phyloP scores from a whole-genome alignment of 768 basidiomycete genomes.

The Boletellus ananas region DNA sequence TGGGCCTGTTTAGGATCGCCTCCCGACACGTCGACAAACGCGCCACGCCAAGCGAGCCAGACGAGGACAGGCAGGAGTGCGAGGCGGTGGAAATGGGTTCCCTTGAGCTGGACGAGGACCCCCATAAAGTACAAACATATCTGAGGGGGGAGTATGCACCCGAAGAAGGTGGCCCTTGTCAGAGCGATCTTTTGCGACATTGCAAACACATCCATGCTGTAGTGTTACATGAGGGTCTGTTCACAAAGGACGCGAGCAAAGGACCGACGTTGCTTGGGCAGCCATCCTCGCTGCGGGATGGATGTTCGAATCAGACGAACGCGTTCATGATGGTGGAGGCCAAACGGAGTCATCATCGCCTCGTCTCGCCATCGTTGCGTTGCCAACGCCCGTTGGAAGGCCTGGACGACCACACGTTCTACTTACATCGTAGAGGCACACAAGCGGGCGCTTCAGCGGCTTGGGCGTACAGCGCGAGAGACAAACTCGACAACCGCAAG shows the following conservation, averaged over 20 bases:
- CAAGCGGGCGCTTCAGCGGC: too few species aligned
- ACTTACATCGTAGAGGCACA: too few species aligned
- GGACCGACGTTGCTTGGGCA: conserved; percentile 2
- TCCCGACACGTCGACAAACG: conserved; percentile 21
- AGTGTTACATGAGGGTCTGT: background rate
- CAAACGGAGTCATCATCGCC: too few species aligned
- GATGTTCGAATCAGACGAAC: too few species aligned
- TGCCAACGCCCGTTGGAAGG: too few species aligned
- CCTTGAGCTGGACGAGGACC: conserved; percentile 48
- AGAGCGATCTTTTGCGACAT: conserved; percentile 7
- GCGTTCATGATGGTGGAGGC: too few species aligned
- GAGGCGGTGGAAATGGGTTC: conserved; percentile 37
- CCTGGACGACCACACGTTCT: too few species aligned
- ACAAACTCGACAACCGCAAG: conserved; percentile 27
- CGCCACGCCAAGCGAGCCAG: conserved; percentile 41
- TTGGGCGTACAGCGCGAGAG: background rate
- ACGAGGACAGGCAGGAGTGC: conserved; percentile 46
- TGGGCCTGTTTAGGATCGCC: conserved; percentile 11
- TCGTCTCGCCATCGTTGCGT: too few species aligned
- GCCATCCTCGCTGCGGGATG: background rate
- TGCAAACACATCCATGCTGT: conserved; percentile 1
- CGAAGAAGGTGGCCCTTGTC: conserved; percentile 23
- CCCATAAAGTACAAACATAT: conserved; percentile 47
- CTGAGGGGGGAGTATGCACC: conserved; percentile 40
- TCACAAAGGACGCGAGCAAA: background rate